Conservation (phyloP, 176 grass and related monocot genomes). For the Luzula sylvatica region DNA sequence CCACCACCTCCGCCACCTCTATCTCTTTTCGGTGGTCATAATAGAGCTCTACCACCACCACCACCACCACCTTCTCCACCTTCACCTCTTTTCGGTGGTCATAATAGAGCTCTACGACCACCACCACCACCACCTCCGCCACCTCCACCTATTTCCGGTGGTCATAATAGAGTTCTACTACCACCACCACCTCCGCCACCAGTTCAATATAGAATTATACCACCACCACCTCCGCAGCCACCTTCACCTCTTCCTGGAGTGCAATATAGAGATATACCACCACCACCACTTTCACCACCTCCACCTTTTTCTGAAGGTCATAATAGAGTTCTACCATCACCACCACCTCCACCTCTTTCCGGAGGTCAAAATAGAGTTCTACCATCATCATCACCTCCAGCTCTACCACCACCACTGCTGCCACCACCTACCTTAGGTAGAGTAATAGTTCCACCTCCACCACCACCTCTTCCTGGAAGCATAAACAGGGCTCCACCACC, state of each 20-base stretch:
- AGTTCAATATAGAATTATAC: neutral
- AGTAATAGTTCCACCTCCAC: conserved; percentile 24
- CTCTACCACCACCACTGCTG: too few species aligned
- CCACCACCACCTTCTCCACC: conserved; percentile 15
- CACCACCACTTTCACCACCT: conserved; percentile 2
- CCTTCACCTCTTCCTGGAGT: neutral
- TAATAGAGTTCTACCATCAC: neutral
- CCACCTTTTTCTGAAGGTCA: neutral
- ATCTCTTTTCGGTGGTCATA: neutral
- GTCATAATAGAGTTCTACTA: neutral
- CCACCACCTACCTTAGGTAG: too few species aligned
- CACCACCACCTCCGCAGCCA: neutral
- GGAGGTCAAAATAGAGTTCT: neutral
- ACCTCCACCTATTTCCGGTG: conserved; percentile 11
- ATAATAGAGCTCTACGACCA: neutral
- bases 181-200: conserved; percentile 2
- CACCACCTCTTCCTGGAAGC: neutral
- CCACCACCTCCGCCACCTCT: conserved; percentile 20
- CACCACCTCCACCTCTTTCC: neutral
- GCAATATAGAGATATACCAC: conserved; percentile 4
- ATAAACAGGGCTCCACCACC: conserved; percentile 7
- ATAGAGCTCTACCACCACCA: neutral
- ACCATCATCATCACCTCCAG: conserved; percentile 5
- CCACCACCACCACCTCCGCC: conserved; percentile 7
- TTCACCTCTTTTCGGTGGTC: neutral